Conservation (phyloP, 495 filamentous ascomycete genomes). For the Tetracladium setigerum region DNA sequence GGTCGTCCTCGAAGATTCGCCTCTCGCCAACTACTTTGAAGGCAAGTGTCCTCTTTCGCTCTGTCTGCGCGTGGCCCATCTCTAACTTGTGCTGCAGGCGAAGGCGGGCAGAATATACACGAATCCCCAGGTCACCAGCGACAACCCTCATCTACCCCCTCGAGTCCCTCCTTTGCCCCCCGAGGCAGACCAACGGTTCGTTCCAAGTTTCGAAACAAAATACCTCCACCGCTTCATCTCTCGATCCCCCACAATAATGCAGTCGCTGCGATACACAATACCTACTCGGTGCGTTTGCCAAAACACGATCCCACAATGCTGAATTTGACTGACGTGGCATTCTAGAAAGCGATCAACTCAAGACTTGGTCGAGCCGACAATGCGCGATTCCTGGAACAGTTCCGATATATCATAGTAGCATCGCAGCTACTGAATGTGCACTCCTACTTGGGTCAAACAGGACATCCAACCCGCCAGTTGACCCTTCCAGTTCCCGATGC, state of each 20-base stretch:
- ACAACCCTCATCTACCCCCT: slow-evolving; percentile 30
- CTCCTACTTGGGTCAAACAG: slow-evolving; percentile 22
- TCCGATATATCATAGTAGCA: slow-evolving; percentile 90
- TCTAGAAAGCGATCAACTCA: slow-evolving; percentile 58
- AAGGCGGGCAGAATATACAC: slow-evolving; percentile 34
- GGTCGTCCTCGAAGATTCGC: slow-evolving; percentile 82
- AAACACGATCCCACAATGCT: slow-evolving; percentile 10
- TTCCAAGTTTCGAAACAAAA: slow-evolving; percentile 56
- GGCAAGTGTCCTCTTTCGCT: slow-evolving; percentile 45
- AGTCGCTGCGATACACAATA: slow-evolving; percentile 44
- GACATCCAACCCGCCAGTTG: slow-evolving; percentile 7
- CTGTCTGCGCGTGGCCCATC: slow-evolving; percentile 35
- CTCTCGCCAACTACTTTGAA: slow-evolving; percentile 88
- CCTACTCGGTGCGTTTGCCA: slow-evolving; percentile 48
- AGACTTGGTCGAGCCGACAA: slow-evolving; percentile 77
- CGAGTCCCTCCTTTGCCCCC: slow-evolving; percentile 63
- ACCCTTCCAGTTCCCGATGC: slow-evolving; percentile 11
- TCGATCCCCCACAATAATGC: slow-evolving; percentile 41
- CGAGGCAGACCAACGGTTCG: slow-evolving; percentile 60
- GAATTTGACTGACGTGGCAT: slow-evolving; percentile 7
- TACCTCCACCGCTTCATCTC: slow-evolving; percentile 55
- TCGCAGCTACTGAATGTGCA: slow-evolving; percentile 82
- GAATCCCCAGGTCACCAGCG: slow-evolving; percentile 25
- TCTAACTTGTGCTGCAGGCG: slow-evolving; percentile 24
- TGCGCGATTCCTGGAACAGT: slow-evolving; percentile 84